Base-by-base conservation (phyloP, 1,139 yeast species). In the Lodderomyces margitis region DNA sequence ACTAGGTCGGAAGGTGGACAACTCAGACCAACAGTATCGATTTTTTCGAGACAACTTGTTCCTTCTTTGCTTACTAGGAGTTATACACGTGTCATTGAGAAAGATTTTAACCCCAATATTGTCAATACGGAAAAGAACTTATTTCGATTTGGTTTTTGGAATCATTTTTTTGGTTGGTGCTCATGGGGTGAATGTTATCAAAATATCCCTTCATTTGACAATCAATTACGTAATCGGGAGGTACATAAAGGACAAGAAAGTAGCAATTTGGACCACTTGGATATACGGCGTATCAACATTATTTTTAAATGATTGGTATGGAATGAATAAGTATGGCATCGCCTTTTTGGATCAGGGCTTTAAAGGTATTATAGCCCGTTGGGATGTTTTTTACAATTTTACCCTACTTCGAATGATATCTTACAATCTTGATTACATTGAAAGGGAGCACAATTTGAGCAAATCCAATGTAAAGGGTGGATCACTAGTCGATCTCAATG, bases 311-410 rank as follows among this genome's bases (percentile, higher is more conserved):
- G 96, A 88, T 54, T 66, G 68, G 43, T 79, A 71, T 47, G 70
- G 88, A 42, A 72, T 75, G 21, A 69, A 75, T 44, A 78, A 76
- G 14, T 72, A 77, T 41, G 82, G 79, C 2, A 52, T 81, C 17
- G 59, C 68, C 0, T 60, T 75, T 19, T 58, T 87, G 51, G 95
- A 82, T 53, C 51, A 62, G 27, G 75, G 80, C 1, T 81, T 74
- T 53, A 72, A 69, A 58, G 98, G 98, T 0, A 74, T 91, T 20
- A 81, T 92, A 50, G 74, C 80, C 15, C 72, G 98, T 51, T 94
- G 99, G 99, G 98, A 92, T 57, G 97, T 94, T 7, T 87, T 87
- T 54, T 94, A 82, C 73, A 94, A 92, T 61, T 88, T 94, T 61
- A 83, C 96, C 1, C 68, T 92, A 49, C 72, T 94, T 42, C 74